Base-by-base conservation (phyloP, 345 rosid species). In the Hibiscus trionum region DNA sequence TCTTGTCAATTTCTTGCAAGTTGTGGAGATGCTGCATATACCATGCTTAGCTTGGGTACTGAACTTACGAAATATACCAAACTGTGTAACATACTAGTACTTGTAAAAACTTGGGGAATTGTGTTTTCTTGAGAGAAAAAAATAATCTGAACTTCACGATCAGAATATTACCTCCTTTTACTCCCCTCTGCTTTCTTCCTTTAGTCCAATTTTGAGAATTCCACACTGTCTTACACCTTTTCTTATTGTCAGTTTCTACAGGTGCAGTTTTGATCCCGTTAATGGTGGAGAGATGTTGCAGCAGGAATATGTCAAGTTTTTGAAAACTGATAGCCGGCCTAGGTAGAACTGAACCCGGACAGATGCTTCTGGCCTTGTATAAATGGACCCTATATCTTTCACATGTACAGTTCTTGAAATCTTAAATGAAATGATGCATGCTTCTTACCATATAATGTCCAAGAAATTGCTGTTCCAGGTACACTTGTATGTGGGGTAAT, bases 211-310 rank as follows among this genome's bases (percentile, higher is more conserved):
- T 70, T 58, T 71, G 15, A 10, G 5, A 21, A 44, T 59, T 12
- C 21, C 16, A 11, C 46, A 35, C 56, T 69, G 17, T 31, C 74
- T 74, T 37, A 27, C 14, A 17, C 14, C 66, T 47, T 69, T 33
- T 49, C 5, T 19, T 46, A 39, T 46, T 29, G 10, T 61, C 88
- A 88, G 93, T 77, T 86, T 88, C 75, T 85, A 85, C 74, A 85
- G 89, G 77, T 87, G 89, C 83, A 81, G 83, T 52, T 89, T 89
- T 37, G 89, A 89, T 80, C 88, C 87, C 2, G 77, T 79, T 35
- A 74, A 85, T 35, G 91, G 91, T 44, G 89, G 93, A 56, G 81
- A 84, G 76, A 85, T 89, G 91, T 56, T 73, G 74, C 91, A 84
- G 85, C 86, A 47, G 79, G 94, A 89, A 73, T 87, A 85, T 65